Conservation (phyloP, 306 rosid species). For the Fragaria ananassa region DNA sequence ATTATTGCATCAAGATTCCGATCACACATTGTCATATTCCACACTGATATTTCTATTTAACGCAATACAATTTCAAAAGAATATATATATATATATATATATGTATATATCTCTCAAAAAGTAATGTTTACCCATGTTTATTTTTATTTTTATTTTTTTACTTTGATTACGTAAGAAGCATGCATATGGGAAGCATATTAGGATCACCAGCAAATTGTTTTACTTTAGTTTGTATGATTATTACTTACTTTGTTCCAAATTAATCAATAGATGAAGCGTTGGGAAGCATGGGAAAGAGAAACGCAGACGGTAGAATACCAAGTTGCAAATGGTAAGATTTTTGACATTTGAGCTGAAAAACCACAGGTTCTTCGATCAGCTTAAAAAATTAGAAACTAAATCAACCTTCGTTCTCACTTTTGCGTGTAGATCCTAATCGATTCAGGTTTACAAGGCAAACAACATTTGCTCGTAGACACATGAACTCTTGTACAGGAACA, state of each 20-base stretch:
- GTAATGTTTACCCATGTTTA: neutral
- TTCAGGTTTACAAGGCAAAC: constrained; percentile 55
- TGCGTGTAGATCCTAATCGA: constrained; percentile 46
- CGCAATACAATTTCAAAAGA: too few relatives aligned
- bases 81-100: too few relatives aligned
- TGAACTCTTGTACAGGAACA: constrained; percentile 31
- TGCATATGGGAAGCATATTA: too few relatives aligned
- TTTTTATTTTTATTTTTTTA: neutral
- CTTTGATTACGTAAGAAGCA: neutral
- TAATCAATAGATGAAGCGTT: constrained; percentile 43
- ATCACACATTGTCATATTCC: neutral
- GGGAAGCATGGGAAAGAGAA: constrained; percentile 63
- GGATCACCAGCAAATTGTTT: neutral
- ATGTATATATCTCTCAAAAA: neutral
- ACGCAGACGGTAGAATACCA: constrained; percentile 53
- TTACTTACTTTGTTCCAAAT: neutral
- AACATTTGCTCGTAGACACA: constrained; percentile 55
- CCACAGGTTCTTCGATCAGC: too few relatives aligned
- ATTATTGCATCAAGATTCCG: neutral
- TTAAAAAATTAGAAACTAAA: neutral
- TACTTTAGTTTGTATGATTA: neutral
- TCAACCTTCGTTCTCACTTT: neutral
- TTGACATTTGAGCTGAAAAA: neutral
- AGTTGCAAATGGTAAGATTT: constrained; percentile 44
- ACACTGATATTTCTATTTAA: too few relatives aligned